Evolutionary conservation across 1,284 basidiomycete species (phyloP), one percentile per base, ranked within the genome.

Genomic region (Sphaerobolus stellatus): DNA sequence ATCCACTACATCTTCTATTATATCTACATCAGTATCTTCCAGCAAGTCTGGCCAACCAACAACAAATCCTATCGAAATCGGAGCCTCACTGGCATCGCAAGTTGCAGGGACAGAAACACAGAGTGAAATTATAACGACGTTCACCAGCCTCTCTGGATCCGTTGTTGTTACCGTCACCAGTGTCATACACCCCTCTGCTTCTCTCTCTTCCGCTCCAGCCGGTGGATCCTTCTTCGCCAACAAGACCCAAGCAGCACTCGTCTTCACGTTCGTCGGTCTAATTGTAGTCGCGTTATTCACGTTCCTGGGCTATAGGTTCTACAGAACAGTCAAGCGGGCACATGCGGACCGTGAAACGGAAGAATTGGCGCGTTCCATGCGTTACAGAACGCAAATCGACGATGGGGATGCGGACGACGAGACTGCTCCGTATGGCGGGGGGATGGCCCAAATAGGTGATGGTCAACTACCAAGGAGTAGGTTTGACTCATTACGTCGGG

Each of bases 261-360:
- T 87, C 13, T 85, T 88, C 59, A 70, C 74, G 22, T 57, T 83
- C n/a, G 73, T 74, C 16, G 82, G 79, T 11, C 57, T 88, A 36
- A 61, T 80, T 36, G 77, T 61, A 1, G 71, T 88, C 48, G 62
- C 27, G 29, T 24, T 22, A 1, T 41, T 54, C 29, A 38, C 46
- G 20, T 54, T 49, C 25, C 24, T 54, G n/a, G 52, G 16, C n/a
- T 54, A 16, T 34, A 45, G 52, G 20, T 49, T 54, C 29, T 38
- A 40, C 34, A 54, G 31, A 45, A 40, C 47, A 5, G 33, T 54
- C 4, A 48, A 49, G 20, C 14, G 13, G n/a, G 22, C 34, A 22
- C 28, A 28, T 13, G 13, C 40, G 16, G 52, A 54, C 9, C 46
- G 33, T 6, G 52, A 54, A 28, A 40, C 47, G 3, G 45, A 54